A percentile compares a stretch with the other conserved stretches of the same genome.
phyloP scores from a whole-genome alignment of 805 yeast species.

The Lachancea lanzarotensis region DNA sequence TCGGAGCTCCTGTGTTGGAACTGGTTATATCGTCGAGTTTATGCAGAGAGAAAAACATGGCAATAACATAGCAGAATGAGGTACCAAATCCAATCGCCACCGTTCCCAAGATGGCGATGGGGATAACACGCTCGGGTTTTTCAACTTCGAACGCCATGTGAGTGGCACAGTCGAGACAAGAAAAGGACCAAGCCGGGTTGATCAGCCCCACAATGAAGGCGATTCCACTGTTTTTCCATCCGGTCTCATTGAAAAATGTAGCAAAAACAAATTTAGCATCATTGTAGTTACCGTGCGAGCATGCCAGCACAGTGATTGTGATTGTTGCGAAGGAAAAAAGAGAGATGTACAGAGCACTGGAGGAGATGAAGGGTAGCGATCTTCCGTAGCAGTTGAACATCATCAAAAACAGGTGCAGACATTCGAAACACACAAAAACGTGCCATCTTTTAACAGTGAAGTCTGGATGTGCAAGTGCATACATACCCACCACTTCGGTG shows the following conservation, averaged over 20 bases:
- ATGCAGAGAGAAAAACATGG: slow-evolving; percentile 57
- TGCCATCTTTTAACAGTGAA: slow-evolving; percentile 47
- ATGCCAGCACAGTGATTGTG: slow-evolving; percentile 49
- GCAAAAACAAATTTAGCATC: slow-evolving; percentile 52
- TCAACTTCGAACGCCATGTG: slow-evolving; percentile 67
- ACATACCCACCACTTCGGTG: slow-evolving; percentile 48
- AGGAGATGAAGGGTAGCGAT: slow-evolving; percentile 46
- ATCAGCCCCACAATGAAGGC: slow-evolving; percentile 62
- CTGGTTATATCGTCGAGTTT: slow-evolving; percentile 43
- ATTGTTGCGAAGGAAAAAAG: slow-evolving; percentile 49
- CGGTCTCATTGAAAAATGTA: slow-evolving; percentile 51
- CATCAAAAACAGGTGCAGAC: slow-evolving; percentile 41
- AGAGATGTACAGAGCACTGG: slow-evolving; percentile 49
- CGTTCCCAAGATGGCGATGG: slow-evolving; percentile 60
- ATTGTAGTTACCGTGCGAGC: slow-evolving; percentile 51
- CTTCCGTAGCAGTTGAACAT: slow-evolving; percentile 51
- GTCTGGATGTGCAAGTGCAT: slow-evolving; percentile 29
- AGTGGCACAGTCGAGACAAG: slow-evolving; percentile 65
- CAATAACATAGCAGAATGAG: slow-evolving; percentile 45
- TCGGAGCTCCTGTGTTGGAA: slow-evolving; percentile 56
- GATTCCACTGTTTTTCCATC: slow-evolving; percentile 54
- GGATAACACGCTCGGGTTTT: slow-evolving; percentile 53
- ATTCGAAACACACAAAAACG: slow-evolving; percentile 46
- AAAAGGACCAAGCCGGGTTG: slow-evolving; percentile 67
- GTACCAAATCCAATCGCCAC: slow-evolving; percentile 67